Percentiles rank a stretch among this genome's conserved stretches.
Evolutionary conservation across 345 rosid species (phyloP).

Genomic region (Heritiera littoralis): DNA sequence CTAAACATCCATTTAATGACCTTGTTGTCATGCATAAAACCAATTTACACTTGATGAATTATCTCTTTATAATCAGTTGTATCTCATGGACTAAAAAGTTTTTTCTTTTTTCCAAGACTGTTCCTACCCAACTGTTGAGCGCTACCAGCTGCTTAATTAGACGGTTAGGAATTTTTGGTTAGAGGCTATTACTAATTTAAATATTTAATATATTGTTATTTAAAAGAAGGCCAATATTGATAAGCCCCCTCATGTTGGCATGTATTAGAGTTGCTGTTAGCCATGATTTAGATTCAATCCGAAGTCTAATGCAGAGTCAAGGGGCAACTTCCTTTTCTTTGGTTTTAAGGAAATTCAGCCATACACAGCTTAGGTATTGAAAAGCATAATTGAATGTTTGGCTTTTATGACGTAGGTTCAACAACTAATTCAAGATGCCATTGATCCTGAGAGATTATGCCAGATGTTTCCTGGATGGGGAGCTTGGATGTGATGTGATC

Average conservation of each 20-base stretch:
- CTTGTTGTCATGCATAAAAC: background rate
- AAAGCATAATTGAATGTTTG: background rate
- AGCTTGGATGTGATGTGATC: conserved; percentile 77
- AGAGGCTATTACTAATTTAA: too few species aligned
- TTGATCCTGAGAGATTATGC: conserved; percentile 75
- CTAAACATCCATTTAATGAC: background rate
- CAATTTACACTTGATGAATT: background rate
- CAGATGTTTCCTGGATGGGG: conserved; percentile 98
- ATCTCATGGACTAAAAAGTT: background rate
- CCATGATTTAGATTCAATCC: too few species aligned
- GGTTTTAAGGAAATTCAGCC: background rate
- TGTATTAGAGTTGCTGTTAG: too few species aligned
- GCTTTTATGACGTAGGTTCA: conserved; percentile 54
- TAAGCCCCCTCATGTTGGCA: too few species aligned
- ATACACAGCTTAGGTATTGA: background rate
- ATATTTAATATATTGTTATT: too few species aligned
- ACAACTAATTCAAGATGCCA: conserved; percentile 95
- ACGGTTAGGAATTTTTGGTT: too few species aligned
- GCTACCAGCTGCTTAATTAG: too few species aligned
- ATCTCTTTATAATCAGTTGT: too few species aligned
- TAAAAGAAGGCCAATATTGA: too few species aligned
- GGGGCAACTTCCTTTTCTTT: background rate
- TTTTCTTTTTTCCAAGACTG: background rate
- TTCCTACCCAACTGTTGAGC: background rate
- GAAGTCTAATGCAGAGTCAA: too few species aligned